Percentiles rank a stretch among this genome's conserved stretches.
Evolutionary conservation across 1,284 basidiomycete genomes (phyloP).

Genomic region (Rhodotorula sp.): DNA sequence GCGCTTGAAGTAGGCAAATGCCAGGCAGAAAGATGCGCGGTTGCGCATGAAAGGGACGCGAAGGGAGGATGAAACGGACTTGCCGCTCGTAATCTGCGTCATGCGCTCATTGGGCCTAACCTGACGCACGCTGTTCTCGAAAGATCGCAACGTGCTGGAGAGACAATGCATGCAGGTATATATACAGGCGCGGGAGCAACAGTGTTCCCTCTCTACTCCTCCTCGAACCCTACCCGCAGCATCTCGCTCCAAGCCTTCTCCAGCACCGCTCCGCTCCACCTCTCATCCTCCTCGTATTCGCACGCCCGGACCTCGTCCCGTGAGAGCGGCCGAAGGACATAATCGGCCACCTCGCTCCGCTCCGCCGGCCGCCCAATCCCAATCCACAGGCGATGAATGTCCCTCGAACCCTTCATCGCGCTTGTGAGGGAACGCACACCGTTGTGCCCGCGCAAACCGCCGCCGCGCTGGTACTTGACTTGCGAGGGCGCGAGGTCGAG

Average conservation of each 20-base stretch:
- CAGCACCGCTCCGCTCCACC: conserved; percentile 11
- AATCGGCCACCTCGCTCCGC: conserved; percentile 22
- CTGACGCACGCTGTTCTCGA: too few relatives aligned
- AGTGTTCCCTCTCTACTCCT: neutral
- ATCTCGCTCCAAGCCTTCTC: conserved; percentile 28
- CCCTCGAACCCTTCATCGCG: conserved; percentile 2
- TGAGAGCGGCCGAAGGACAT: conserved; percentile 26
- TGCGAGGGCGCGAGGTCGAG: conserved; percentile 21
- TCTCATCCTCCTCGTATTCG: conserved; percentile 20
- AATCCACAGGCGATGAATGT: conserved; percentile 28
- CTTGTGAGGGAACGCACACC: conserved; percentile 23
- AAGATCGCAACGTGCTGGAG: too few relatives aligned
- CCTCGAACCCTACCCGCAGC: conserved; percentile 23
- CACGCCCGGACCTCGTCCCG: conserved; percentile 16
- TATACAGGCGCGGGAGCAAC: too few relatives aligned
- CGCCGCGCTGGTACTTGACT: conserved; percentile 26
- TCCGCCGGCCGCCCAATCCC: conserved; percentile 39
- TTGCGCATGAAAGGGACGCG: too few relatives aligned
- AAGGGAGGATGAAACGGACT: too few relatives aligned
- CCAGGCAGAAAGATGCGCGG: too few relatives aligned
- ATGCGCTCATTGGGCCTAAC: too few relatives aligned
- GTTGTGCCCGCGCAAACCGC: conserved; percentile 26
- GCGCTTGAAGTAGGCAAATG: too few relatives aligned
- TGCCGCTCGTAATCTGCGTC: too few relatives aligned
- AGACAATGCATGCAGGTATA: too few relatives aligned